Base-by-base conservation (phyloP, 2,329 filamentous ascomycete genomes). In the Colletotrichum sp. region DNA sequence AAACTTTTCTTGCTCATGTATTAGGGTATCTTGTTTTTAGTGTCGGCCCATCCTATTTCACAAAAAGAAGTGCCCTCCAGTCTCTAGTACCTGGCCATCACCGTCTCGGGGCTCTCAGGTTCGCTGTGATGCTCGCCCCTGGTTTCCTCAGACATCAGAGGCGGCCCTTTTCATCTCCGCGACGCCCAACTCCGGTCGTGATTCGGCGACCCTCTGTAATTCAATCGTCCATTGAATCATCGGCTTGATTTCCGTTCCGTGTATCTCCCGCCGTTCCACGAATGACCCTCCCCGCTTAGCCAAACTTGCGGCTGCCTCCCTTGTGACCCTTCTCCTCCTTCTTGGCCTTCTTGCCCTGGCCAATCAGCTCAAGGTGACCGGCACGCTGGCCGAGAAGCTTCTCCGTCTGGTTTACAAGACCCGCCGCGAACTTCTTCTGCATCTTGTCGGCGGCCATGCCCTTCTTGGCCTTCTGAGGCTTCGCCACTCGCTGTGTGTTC, bases 331-430 rank as follows among this genome's bases (percentile, higher is more conserved):
- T 83, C 65, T 80, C 73, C 78, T 82, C 85, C 80, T 84, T 84
- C 70, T 70, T 73, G 8, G 78, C 80, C 81, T 87, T 90, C 81
- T 89, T 88, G 12, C 87, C 87, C 81, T 88, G 86, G 36, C 88
- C 90, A 74, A 91, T 90, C 76, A 91, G 79, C 83, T 92, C 90
- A 29, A 92, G 81, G 73, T 92, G 90, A 0, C 90, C 89, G 7
- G 88, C 90, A 11, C 90, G 83, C 84, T 91, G 88, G 73, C 89
- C 89, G 54, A 92, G 85, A 79, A 91, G 83, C 75, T 85, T 84
- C 84, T 92, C 90, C 36, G 90, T 92, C 83, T 86, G 85, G 72
- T 84, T 84, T 57, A 84, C 86, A 79, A 92, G 84, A 61, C 89
- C 89, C 5, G 87, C 85, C 15, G 88, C 86, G 79, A 88, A 88